These are phyloP conservation scores for Hyphodiscus hymeniophilus DNA, from an alignment of 495 filamentous ascomycete species.

Conservation along the genomic window DNA sequence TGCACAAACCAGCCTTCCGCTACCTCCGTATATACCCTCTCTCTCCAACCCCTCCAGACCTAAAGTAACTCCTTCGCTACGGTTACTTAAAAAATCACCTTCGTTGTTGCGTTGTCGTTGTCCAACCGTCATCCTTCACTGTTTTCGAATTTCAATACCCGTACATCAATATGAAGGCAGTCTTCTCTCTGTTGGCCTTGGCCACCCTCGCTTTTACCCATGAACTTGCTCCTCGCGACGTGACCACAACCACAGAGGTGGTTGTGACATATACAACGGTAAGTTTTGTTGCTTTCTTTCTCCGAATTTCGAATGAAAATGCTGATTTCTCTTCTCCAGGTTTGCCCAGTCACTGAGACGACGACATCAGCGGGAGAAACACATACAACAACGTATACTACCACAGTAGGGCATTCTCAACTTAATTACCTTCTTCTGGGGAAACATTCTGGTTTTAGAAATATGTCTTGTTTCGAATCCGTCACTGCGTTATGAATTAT, in stretches of 20 bases:
- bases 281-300: no score
- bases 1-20: slow-evolving; percentile 20
- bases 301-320: no score
- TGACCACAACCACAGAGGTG: slow-evolving; percentile 16
- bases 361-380: neutral
- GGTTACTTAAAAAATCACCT: slow-evolving; percentile 25
- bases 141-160: slow-evolving; percentile 4
- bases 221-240: slow-evolving; percentile 4
- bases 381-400: no score
- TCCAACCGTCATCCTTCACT: slow-evolving; percentile 13
- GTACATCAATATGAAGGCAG: slow-evolving; percentile 21
- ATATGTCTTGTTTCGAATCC: no score
- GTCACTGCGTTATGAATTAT: no score
- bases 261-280: slow-evolving; percentile 16
- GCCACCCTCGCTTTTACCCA: slow-evolving; percentile 15
- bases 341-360: slow-evolving; percentile 18
- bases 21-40: slow-evolving; percentile 9
- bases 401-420: neutral
- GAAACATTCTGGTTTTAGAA: neutral
- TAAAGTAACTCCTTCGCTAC: slow-evolving; percentile 26
- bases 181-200: slow-evolving; percentile 23
- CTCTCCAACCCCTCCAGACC: slow-evolving; percentile 12
- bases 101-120: slow-evolving; percentile 14
- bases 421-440: neutral
- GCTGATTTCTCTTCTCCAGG: no score